A percentile compares a stretch with the other conserved stretches of the same genome.
Evolutionary conservation across 441 rosid species (phyloP).

Genomic region (California macrophylla): DNA sequence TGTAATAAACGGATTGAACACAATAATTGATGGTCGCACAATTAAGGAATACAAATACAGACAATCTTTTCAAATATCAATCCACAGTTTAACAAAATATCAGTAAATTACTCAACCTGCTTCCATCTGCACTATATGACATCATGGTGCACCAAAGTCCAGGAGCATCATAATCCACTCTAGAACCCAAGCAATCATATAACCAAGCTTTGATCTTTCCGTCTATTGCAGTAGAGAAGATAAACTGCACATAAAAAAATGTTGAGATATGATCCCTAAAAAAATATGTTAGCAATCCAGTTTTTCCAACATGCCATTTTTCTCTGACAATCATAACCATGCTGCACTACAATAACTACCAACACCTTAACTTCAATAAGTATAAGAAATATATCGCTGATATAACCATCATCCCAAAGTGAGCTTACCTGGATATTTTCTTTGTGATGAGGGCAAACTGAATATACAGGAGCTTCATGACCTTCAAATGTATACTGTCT

Average conservation of each 20-base stretch:
- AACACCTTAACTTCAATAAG: constrained; percentile 4
- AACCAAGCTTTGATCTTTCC: constrained; percentile 85
- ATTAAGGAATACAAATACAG: background rate
- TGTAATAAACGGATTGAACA: background rate
- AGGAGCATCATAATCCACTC: constrained; percentile 80
- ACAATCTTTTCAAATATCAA: background rate
- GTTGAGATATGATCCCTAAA: background rate
- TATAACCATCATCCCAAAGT: background rate
- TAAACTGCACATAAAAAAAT: constrained; percentile 33
- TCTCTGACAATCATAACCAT: background rate
- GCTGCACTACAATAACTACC: background rate
- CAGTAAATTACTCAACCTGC: constrained; percentile 33
- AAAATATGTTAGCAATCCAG: background rate
- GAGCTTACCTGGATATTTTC: constrained; percentile 59
- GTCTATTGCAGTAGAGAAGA: constrained; percentile 68
- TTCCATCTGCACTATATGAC: constrained; percentile 76
- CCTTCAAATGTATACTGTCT: constrained; percentile 48
- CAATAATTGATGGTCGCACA: background rate
- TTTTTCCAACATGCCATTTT: background rate
- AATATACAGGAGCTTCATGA: constrained; percentile 72
- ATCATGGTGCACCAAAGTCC: constrained; percentile 59
- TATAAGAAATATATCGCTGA: background rate
- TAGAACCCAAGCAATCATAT: constrained; percentile 57
- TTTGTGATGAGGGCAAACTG: constrained; percentile 68
- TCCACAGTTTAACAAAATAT: background rate